Evolutionary conservation across 2,329 filamentous ascomycete genomes (phyloP), one percentile per base, ranked within the genome.

Genomic region (Fusarium sp.): DNA sequence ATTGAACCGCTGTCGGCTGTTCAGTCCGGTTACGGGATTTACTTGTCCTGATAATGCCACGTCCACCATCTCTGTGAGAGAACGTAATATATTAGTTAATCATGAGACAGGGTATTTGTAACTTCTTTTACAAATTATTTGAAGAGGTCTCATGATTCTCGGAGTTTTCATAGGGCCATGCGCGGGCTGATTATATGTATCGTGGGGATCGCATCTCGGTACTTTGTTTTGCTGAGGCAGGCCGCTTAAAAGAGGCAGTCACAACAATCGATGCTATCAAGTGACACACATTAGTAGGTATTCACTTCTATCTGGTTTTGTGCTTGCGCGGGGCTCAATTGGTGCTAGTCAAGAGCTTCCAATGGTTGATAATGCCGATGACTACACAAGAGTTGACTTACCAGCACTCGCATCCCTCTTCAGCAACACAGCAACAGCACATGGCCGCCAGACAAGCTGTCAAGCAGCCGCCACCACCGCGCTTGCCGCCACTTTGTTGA

Each of bases 341-440:
- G 45, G 41, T 42, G 54, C 54, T 42, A 41, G 42, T 39, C 35
- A 51, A 33, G 31, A 52, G 26, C 55, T n/a, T 64, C 59, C 67
- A 51, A 69, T 54, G 33, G 38, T 58, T 63, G 57, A 72, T 47
- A 38, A 57, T 49, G 49, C 51, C 58, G 44, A 60, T 51, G 59
- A 52, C 41, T 39, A 18, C 22, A 61, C 26, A 48, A n/a, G 51
- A 31, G 42, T 54, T 39, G 15, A 74, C 75, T 55, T 82, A 83
- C 84, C 86, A 88, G 73, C 84, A 85, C 75, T 88, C 86, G 78
- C 86, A 88, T 36, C 82, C 83, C 73, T 87, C 86, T 63, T 88
- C 86, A 48, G 83, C 81, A 61, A 85, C 83, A 71, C 85, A 88
- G 79, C 86, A 88, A 79, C 84, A 87, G 81, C 86, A 88, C 61